Evolutionary conservation across 1,284 basidiomycete genomes (phyloP).

Genomic region (Cryptococcus floricola): DNA sequence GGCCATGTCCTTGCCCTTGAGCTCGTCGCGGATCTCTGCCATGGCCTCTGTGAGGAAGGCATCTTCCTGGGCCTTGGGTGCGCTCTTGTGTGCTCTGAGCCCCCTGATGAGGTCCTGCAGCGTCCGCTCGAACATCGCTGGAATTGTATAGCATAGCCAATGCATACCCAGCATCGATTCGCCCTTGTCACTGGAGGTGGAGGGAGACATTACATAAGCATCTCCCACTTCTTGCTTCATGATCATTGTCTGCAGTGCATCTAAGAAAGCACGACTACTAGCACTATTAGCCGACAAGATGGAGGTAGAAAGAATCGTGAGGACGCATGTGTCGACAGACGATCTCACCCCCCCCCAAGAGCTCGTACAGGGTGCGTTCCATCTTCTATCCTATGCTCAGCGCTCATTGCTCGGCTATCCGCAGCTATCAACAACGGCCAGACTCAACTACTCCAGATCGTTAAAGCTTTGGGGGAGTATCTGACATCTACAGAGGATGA

Average conservation of each 20-base stretch:
- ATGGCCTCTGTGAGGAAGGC: slow-evolving; percentile 53
- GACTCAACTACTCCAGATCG: slow-evolving; percentile 70
- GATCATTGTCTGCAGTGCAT: neutral
- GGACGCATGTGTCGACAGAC: slow-evolving; percentile 42
- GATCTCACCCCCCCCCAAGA: slow-evolving; percentile 38
- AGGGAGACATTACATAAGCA: neutral
- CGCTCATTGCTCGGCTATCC: neutral
- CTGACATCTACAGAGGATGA: slow-evolving; percentile 80
- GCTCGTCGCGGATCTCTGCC: slow-evolving; percentile 78
- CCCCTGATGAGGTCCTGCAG: slow-evolving; percentile 88
- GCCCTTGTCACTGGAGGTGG: neutral
- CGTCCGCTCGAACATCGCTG: slow-evolving; percentile 82
- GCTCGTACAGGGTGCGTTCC: slow-evolving; percentile 31
- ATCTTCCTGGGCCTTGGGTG: slow-evolving; percentile 48
- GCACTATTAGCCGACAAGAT: slow-evolving; percentile 13
- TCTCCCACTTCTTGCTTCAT: neutral
- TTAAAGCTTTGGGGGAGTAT: slow-evolving; percentile 79
- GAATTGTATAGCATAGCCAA: neutral
- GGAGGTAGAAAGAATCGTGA: slow-evolving; percentile 42
- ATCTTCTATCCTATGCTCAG: neutral
- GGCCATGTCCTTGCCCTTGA: slow-evolving; percentile 92
- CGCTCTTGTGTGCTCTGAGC: slow-evolving; percentile 59
- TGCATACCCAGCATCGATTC: neutral
- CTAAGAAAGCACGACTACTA: neutral
- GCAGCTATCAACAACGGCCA: slow-evolving; percentile 64